phyloP scores from a whole-genome alignment of 805 yeast species.

The Candida namnaoensis region DNA sequence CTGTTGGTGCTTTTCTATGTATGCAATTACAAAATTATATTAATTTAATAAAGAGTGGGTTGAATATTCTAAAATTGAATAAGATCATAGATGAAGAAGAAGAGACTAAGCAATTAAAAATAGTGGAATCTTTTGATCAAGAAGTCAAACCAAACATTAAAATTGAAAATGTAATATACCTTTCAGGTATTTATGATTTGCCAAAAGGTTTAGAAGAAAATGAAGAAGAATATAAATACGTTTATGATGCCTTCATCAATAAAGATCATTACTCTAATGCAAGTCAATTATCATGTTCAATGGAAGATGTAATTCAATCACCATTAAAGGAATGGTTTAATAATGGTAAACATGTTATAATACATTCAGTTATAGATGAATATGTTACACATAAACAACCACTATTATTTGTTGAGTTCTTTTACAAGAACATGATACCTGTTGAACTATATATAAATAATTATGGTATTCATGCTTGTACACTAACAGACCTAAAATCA shows the following conservation, averaged over 20 bases:
- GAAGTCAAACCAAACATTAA: background rate
- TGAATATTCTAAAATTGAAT: background rate
- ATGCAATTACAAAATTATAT: background rate
- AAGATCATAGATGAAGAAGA: background rate
- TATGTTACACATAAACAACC: background rate
- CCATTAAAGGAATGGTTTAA: background rate
- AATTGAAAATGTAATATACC: background rate
- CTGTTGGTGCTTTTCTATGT: background rate
- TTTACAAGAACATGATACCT: background rate
- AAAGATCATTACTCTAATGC: background rate
- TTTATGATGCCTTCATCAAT: background rate
- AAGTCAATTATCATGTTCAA: background rate
- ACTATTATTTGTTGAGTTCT: background rate
- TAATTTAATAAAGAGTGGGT: background rate
- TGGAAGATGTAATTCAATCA: background rate
- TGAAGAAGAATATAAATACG: background rate
- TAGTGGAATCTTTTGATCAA: background rate
- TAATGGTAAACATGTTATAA: background rate
- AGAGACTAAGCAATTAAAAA: background rate
- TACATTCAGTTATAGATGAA: background rate
- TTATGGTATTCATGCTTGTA: background rate
- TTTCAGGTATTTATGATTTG: background rate
- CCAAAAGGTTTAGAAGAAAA: background rate
- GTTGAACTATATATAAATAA: background rate
- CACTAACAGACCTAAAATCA: background rate